phyloP scores from a whole-genome alignment of 371 early-diverging fungal species.

The Hamiltosporidium magnivora region DNA sequence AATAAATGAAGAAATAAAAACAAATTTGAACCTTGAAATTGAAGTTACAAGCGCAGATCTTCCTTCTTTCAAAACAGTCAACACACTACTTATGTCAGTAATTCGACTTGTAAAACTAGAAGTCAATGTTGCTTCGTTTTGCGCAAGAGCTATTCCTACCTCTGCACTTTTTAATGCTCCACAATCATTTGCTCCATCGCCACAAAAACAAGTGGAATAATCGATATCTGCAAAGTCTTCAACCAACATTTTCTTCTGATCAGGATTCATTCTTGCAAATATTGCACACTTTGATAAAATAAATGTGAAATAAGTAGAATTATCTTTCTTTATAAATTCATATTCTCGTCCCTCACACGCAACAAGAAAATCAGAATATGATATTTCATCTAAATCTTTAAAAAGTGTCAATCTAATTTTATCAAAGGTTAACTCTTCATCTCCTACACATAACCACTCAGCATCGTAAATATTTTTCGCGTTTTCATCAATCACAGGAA shows the following conservation, averaged over 20 bases:
- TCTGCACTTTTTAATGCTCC: constrained; percentile 91
- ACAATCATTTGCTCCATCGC: constrained; percentile 99
- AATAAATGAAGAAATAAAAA: constrained; percentile 74
- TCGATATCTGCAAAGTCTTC: constrained; percentile 29
- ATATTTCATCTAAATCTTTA: constrained; percentile 40
- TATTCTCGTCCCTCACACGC: constrained; percentile 52
- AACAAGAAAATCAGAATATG: constrained; percentile 44
- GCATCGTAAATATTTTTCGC: constrained; percentile 23
- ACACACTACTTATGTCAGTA: constrained; percentile 73
- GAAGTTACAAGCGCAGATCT: constrained; percentile 87
- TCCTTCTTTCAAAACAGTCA: constrained; percentile 81
- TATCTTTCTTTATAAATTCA: constrained; percentile 39
- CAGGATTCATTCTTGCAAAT: constrained; percentile 95
- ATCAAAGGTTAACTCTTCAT: constrained; percentile 49
- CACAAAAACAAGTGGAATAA: constrained; percentile 57
- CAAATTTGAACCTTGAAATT: constrained; percentile 88
- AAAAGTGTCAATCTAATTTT: constrained; percentile 40
- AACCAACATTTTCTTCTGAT: constrained; percentile 64
- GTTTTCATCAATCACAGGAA: constrained; percentile 39
- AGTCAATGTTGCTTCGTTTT: constrained; percentile 87
- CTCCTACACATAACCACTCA: constrained; percentile 46
- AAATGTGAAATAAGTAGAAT: constrained; percentile 14
- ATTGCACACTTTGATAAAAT: constrained; percentile 56
- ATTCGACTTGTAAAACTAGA: constrained; percentile 81
- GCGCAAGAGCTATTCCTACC: constrained; percentile 84